Base-by-base conservation (phyloP, 352 stramenopile genomes). In the Pythium biforme region DNA sequence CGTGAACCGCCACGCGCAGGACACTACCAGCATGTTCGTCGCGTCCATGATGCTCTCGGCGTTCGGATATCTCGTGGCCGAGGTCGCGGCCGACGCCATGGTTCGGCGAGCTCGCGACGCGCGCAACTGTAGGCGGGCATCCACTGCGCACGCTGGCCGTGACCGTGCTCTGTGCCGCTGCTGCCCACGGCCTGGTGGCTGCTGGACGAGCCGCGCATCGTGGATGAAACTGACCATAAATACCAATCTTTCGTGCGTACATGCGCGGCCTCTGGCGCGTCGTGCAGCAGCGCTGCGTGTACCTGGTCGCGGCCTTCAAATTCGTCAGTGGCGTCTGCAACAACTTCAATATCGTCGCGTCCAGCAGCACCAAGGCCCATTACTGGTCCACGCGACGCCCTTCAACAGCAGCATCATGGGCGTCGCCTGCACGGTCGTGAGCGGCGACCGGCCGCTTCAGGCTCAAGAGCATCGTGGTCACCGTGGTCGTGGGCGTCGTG, bases 31-130 rank as follows among this genome's bases (percentile, higher is more conserved):
- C 26, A 73, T 70, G 34, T 88, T 86, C 46, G 73, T 92, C 23
- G 69, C 90, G 40, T 76, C 73, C 17, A 89, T 90, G 80, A 89
- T 88, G 81, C 64, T 90, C 26, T 74, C 78, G n/a, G 65, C 79
- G 0, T 83, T 90, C 49, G 80, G 83, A 11, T 92, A 83, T 62
- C 58, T 92, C 14, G 41, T 89, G 22, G 61, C 74, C 3, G 78
- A 92, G 29, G 79, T 88, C 9, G 66, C 80, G 2, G 72, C 78
- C 2, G 82, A 92, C 27, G 79, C 85, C 0, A 70, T 90, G 29
- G 71, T 83, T 12, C 6, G 81, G 93, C 11, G 79, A 90, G 66
- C 73, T 77, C 41, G 69, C 77, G 52, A 17, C 71, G 82, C 20
- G 80, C 80, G 4, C 74, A 70, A 3, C 52, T 86, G n/a, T 81